Percentiles rank a stretch among this genome's conserved stretches.
These are phyloP conservation scores for Rugosomyces carneus DNA, from an alignment of 1,284 basidiomycete species.

Conservation along the genomic window DNA sequence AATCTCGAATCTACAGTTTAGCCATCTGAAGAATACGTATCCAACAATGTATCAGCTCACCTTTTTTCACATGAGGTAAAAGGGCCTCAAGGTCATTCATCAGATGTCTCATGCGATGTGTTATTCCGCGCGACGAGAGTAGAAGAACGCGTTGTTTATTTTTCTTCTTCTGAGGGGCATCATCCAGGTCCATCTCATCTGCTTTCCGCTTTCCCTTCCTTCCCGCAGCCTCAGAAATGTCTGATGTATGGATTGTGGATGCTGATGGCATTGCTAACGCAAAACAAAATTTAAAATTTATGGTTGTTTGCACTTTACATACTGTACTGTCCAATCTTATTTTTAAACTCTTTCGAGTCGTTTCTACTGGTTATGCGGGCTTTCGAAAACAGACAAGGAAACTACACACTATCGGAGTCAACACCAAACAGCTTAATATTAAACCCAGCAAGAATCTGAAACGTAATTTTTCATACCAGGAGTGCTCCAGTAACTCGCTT, in stretches of 20 bases:
- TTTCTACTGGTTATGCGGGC: too few relatives aligned
- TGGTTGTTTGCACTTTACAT: not conserved
- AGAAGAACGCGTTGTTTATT: conserved; percentile 88
- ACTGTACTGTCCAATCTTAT: too few relatives aligned
- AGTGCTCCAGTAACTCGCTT: too few relatives aligned
- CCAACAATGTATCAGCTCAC: conserved; percentile 36
- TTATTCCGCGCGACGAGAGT: conserved; percentile 91
- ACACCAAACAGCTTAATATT: not conserved
- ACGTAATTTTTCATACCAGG: not conserved
- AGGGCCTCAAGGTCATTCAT: conserved; percentile 93
- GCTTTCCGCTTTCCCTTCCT: conserved; percentile 60
- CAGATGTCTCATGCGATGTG: conserved; percentile 94
- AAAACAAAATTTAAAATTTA: conserved; percentile 4
- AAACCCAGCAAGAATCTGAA: not conserved
- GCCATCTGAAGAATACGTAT: conserved; percentile 1
- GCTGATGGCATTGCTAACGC: conserved; percentile 55
- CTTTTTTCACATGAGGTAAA: conserved; percentile 96
- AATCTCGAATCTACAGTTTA: conserved; percentile 48
- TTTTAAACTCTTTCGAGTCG: too few relatives aligned
- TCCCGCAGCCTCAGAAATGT: conserved; percentile 49
- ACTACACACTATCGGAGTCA: not conserved
- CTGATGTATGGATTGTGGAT: conserved; percentile 56
- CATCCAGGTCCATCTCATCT: conserved; percentile 55
- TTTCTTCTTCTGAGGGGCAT: conserved; percentile 42
- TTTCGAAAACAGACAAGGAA: too few relatives aligned